Base-by-base conservation (phyloP, 495 filamentous ascomycete species). In the Cladorrhinum samala region DNA sequence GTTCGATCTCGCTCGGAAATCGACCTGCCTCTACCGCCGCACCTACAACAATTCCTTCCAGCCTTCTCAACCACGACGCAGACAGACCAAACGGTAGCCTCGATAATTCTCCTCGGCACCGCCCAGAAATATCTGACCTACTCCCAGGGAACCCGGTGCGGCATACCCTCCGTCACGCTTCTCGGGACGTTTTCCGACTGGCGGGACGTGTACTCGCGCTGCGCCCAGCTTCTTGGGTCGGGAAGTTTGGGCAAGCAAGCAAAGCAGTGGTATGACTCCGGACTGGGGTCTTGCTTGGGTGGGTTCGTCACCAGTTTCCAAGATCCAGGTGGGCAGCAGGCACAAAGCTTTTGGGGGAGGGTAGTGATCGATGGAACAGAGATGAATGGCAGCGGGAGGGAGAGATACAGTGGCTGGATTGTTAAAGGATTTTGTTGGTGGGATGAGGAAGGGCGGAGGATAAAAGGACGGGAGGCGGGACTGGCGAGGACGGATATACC, bases 331-430 rank as follows among this genome's bases (percentile, higher is more conserved):
- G 56, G 59, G 16, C 33, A 38, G 3, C 37, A 41, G 0, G 56
- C 57, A 14, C 46, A 48, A n/a, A 48, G 37, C 3, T 75, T 75
- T 30, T 75, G 67, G 71, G 58, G 59, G 49, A 63, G 53, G 9
- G 63, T 33, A 5, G 27, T 72, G 30, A 61, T 66, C 37, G 61
- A 68, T 27, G 42, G 62, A 41, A 60, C 66, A 16, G 30, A 53
- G 19, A 62, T 64, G 1, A 63, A 71, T 46, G 71, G 72, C 24
- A 68, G 68, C 46, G 70, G 68, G 9, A 48, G 55, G 9, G 52
- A 55, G n/a, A 64, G 66, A 9, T 67, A 68, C 51, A 67, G 65
- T n/a, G 71, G 71, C 9, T 74, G 72, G 72, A 55, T 74, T 9
- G 24, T 33, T 41, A 73, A 63, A 9, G 65, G 63, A 7, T 75